Base-by-base conservation (phyloP, 2,329 filamentous ascomycete genomes). In the Fusarium sp. region DNA sequence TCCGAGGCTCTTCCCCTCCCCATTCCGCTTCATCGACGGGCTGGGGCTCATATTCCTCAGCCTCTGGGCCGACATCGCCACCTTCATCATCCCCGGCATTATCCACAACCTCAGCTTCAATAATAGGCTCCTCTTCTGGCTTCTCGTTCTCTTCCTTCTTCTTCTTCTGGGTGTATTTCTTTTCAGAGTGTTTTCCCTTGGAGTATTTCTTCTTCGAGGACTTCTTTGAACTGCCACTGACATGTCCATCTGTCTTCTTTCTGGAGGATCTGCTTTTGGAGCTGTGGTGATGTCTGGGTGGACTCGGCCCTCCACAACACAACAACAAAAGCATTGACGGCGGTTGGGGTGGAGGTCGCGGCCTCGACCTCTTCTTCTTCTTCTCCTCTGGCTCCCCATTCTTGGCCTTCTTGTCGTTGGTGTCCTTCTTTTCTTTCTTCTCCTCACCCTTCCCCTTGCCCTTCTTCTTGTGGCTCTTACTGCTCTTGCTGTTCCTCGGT, bases 101-200 rank as follows among this genome's bases (percentile, higher is more conserved):
- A 9, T 34, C 31, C 31, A 9, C 7, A 12, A 3, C 31, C 31
- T 34, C 12, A 34, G 31, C 12, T 34, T 34, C 31, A 9, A 34
- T 34, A 34, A 34, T 4, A 34, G 36, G 9, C n/a, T 31, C 34
- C 15, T 51, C 9, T 27, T 23, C 34, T 12, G 11, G 48, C 18
- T 47, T 34, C 27, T 48, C 9, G 13, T n/a, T 34, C 36, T 27
- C 13, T 39, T 30, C 18, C 18, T 12, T 31, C 10, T 28, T 13
- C 50, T 53, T 53, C 23, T 51, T 34, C 9, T 16, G 7, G 31
- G 48, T 16, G 12, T 44, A 28, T 18, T 34, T 44, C 23, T 52
- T 62, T 39, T 57, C 66, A 18, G 58, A 51, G 31, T 37, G 37
- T 36, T 53, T 58, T 2, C 51, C 41, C 36, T 39, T 47, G 52